A percentile compares a stretch with the other conserved stretches of the same genome.
Evolutionary conservation across 2,329 filamentous ascomycete genomes (phyloP).

Genomic region (Aspergillus latus): DNA sequence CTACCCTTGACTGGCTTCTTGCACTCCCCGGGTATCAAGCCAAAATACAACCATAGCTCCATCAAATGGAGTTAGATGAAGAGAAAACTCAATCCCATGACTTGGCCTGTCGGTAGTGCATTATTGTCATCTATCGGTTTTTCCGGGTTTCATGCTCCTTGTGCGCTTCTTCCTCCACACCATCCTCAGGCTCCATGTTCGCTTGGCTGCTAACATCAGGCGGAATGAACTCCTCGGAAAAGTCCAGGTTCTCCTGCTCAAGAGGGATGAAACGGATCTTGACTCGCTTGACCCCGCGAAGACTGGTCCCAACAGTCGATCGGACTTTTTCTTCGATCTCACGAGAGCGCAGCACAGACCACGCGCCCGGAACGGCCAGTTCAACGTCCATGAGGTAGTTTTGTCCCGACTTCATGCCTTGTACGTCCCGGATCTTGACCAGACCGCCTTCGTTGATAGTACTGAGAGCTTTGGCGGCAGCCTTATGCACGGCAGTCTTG

Average conservation of each 20-base stretch:
- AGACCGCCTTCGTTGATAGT: conserved; percentile 56
- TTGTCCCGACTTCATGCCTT: conserved; percentile 92
- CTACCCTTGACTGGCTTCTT: not conserved
- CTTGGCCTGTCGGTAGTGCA: not conserved
- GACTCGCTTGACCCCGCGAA: conserved; percentile 80
- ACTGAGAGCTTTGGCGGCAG: conserved; percentile 60
- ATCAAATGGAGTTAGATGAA: no score
- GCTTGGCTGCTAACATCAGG: conserved; percentile 59
- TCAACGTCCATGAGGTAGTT: conserved; percentile 94
- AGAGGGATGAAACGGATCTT: conserved; percentile 79
- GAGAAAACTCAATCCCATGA: not conserved
- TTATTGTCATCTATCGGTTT: conserved; percentile 3
- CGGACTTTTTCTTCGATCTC: conserved; percentile 72
- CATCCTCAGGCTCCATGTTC: conserved; percentile 62
- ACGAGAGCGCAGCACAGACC: conserved; percentile 70
- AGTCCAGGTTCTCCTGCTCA: conserved; percentile 56
- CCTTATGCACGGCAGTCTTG: conserved; percentile 67
- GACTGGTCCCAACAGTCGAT: conserved; percentile 68
- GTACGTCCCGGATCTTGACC: conserved; percentile 73
- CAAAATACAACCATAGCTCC: not conserved
- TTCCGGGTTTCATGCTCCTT: conserved; percentile 35
- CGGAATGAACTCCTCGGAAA: conserved; percentile 77
- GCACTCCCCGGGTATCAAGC: conserved; percentile 7
- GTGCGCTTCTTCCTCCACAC: conserved; percentile 33
- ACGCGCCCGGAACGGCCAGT: conserved; percentile 72